phyloP scores from a whole-genome alignment of 306 rosid genomes.

The Lupinus albus region DNA sequence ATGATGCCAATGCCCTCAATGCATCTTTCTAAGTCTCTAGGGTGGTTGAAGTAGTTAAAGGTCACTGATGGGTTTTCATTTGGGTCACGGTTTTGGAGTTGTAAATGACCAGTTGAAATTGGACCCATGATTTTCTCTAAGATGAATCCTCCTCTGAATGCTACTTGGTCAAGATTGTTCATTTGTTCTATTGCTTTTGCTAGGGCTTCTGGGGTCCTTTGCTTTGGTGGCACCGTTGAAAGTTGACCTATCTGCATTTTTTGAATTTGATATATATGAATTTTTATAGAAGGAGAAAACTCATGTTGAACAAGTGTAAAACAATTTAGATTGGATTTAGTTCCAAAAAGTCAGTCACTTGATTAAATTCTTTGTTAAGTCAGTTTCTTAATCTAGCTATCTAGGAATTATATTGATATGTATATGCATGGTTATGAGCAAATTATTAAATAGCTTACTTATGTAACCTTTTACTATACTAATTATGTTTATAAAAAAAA shows the following conservation, averaged over 20 bases:
- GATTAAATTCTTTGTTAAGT: no score
- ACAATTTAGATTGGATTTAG: no score
- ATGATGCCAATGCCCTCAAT: constrained; percentile 58
- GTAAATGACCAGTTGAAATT: constrained; percentile 62
- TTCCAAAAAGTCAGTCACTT: no score
- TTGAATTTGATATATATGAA: neutral
- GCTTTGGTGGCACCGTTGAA: constrained; percentile 42
- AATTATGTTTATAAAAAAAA: neutral
- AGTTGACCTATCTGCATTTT: constrained; percentile 48
- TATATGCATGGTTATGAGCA: neutral
- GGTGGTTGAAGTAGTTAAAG: constrained; percentile 74
- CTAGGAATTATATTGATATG: neutral
- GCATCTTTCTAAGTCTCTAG: constrained; percentile 61
- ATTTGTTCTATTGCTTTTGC: constrained; percentile 49
- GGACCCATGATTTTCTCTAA: constrained; percentile 75
- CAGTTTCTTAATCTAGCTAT: no score
- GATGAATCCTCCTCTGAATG: constrained; percentile 77
- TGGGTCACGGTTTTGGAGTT: constrained; percentile 63
- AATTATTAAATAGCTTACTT: neutral
- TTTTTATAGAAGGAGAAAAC: no score
- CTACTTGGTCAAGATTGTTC: constrained; percentile 47
- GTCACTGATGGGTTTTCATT: constrained; percentile 72
- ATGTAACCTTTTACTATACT: neutral
- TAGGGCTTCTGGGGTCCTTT: constrained; percentile 63
- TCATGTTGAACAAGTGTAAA: no score